A percentile compares a stretch with the other conserved stretches of the same genome.
These are phyloP conservation scores for Lactarius vividus DNA, from an alignment of 768 basidiomycete species.

Conservation along the genomic window DNA sequence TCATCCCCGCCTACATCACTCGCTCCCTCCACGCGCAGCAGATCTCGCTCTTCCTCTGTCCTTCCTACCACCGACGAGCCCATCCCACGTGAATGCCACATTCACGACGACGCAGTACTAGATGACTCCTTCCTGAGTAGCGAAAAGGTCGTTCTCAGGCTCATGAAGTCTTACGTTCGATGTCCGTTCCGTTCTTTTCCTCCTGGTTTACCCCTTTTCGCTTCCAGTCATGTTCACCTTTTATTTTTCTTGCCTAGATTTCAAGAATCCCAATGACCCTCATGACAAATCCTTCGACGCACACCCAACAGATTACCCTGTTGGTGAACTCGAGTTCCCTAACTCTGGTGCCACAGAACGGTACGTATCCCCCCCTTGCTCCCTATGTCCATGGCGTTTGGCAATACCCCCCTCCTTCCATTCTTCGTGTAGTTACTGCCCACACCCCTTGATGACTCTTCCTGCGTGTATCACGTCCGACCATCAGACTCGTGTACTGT, in stretches of 20 bases:
- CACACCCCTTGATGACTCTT: background rate
- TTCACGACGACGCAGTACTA: conserved; percentile 50
- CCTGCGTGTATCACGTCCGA: background rate
- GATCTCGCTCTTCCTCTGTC: conserved; percentile 64
- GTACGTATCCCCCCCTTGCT: conserved; percentile 39
- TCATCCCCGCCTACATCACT: conserved; percentile 30
- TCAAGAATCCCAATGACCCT: conserved; percentile 63
- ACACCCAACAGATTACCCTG: conserved; percentile 56
- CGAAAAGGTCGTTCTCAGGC: conserved; percentile 56
- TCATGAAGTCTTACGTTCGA: conserved; percentile 66
- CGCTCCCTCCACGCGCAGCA: conserved; percentile 35
- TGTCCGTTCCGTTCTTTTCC: conserved; percentile 45
- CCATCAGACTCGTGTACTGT: conserved; percentile 1
- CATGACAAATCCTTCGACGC: conserved; percentile 63
- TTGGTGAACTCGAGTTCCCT: conserved; percentile 74
- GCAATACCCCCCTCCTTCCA: background rate
- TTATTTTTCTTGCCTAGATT: conserved; percentile 45
- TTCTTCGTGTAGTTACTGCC: background rate
- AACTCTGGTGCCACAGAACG: conserved; percentile 66
- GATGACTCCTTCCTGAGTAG: conserved; percentile 57
- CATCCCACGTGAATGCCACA: conserved; percentile 48
- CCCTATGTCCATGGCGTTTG: conserved; percentile 20
- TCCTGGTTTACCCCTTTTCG: background rate
- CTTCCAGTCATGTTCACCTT: background rate
- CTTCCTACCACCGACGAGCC: conserved; percentile 44